Evolutionary conservation across 768 basidiomycete species (phyloP).

Genomic region (Piloderma croceum): DNA sequence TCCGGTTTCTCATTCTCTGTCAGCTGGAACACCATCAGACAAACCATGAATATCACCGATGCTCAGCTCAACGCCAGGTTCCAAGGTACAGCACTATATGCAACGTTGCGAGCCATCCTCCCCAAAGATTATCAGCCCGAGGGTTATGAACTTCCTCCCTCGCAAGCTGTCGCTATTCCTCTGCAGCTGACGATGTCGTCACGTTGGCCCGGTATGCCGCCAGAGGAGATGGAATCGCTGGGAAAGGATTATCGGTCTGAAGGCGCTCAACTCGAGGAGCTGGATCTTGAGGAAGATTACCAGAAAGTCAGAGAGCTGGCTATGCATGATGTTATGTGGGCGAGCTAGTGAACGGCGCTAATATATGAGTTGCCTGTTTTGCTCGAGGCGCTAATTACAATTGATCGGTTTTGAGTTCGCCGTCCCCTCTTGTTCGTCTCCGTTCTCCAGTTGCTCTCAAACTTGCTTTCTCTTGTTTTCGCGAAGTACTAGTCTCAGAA

Average conservation of each 20-base stretch:
- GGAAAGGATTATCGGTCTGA: conserved; percentile 58
- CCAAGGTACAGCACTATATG: conserved; percentile 67
- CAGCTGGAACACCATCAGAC: conserved; percentile 76
- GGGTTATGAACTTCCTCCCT: conserved; percentile 51
- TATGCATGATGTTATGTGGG: conserved; percentile 40
- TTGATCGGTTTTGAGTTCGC: no score
- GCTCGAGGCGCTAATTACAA: no score
- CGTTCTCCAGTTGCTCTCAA: no score
- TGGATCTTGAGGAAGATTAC: conserved; percentile 55
- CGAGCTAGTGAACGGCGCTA: no score
- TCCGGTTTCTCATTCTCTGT: conserved; percentile 3
- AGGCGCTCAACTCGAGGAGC: conserved; percentile 44
- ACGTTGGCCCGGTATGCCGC: conserved; percentile 69
- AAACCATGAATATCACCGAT: conserved; percentile 73
- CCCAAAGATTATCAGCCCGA: conserved; percentile 35
- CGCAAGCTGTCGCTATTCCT: conserved; percentile 55
- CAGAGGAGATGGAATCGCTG: conserved; percentile 57
- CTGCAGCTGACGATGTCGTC: conserved; percentile 54
- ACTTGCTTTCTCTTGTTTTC: no score
- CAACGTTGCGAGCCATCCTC: conserved; percentile 50
- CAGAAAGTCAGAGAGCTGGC: conserved; percentile 61
- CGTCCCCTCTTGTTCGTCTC: no score
- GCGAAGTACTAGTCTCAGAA: no score
- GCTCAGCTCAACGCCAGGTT: conserved; percentile 69
- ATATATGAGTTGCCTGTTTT: no score